Conservation (phyloP, 768 basidiomycete genomes). For the Podaxis sp. region DNA sequence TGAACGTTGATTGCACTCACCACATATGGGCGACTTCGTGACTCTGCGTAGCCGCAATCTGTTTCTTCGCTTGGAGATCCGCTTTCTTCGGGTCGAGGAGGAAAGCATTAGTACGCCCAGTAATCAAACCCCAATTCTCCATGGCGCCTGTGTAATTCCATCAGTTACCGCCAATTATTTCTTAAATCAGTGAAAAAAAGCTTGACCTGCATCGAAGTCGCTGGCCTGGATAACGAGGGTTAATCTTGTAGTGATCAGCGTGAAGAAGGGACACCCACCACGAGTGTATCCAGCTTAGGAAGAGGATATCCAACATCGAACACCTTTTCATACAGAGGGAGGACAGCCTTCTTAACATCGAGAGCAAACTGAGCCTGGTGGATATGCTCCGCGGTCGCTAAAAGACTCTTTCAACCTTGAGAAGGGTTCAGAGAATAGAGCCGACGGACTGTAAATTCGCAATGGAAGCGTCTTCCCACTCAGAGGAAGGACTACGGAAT, state of each 20-base stretch:
- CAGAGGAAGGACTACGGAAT: conserved; percentile 72
- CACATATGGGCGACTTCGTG: conserved; percentile 90
- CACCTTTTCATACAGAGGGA: conserved; percentile 89
- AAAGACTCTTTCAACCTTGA: background rate
- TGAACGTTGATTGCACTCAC: conserved; percentile 26
- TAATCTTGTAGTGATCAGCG: background rate
- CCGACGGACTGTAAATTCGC: conserved; percentile 69
- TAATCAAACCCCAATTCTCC: conserved; percentile 96
- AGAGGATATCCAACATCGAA: conserved; percentile 92
- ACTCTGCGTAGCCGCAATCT: conserved; percentile 71
- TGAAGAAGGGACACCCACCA: conserved; percentile 38
- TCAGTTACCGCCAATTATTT: background rate
- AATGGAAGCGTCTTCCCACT: conserved; percentile 80
- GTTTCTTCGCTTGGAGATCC: conserved; percentile 71
- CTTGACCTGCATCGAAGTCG: conserved; percentile 80
- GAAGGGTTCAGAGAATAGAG: background rate
- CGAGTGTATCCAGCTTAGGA: conserved; percentile 91
- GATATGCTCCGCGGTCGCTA: conserved; percentile 79
- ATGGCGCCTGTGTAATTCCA: conserved; percentile 53
- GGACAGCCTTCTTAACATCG: conserved; percentile 75
- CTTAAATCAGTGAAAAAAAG: background rate
- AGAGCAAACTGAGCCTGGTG: conserved; percentile 83
- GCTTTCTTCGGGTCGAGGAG: conserved; percentile 74
- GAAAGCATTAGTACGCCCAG: conserved; percentile 79
- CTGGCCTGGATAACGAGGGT: conserved; percentile 40